Evolutionary conservation across 768 basidiomycete genomes (phyloP).

Genomic region (Tylopilus intermedius): DNA sequence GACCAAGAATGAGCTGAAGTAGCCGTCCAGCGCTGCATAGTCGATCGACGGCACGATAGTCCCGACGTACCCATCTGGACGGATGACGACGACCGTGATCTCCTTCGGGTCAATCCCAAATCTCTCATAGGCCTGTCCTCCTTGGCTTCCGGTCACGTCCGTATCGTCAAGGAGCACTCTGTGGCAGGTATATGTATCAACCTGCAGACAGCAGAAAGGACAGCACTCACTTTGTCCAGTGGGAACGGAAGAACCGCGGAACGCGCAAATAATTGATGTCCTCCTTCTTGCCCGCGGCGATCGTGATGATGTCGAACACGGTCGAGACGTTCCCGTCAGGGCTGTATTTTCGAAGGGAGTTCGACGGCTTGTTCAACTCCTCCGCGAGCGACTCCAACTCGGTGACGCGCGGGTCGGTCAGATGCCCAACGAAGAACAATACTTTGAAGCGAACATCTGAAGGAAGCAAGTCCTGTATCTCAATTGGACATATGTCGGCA

Average conservation of each 20-base stretch:
- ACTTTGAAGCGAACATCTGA: constrained; percentile 37
- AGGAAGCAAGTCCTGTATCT: constrained; percentile 40
- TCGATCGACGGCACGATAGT: constrained; percentile 28
- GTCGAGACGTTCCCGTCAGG: constrained; percentile 15
- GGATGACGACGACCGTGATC: constrained; percentile 34
- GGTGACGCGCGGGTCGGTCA: constrained; percentile 18
- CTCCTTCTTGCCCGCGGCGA: constrained; percentile 29
- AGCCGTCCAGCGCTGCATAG: constrained; percentile 36
- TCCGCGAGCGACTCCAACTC: constrained; percentile 26
- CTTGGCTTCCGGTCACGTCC: constrained; percentile 27
- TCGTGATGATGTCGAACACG: constrained; percentile 31
- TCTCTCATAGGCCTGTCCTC: constrained; percentile 31
- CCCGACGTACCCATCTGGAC: constrained; percentile 41
- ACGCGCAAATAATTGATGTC: constrained; percentile 31
- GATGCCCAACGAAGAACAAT: constrained; percentile 31
- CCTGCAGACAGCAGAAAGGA: neutral
- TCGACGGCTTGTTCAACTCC: constrained; percentile 22
- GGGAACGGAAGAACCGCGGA: constrained; percentile 33
- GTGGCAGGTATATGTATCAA: neutral
- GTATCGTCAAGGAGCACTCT: constrained; percentile 37
- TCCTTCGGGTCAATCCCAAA: constrained; percentile 30
- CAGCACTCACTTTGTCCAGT: constrained; percentile 39
- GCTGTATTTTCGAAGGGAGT: constrained; percentile 29
- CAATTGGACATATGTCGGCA: constrained; percentile 33
- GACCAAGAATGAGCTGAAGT: constrained; percentile 46